Percentiles rank a stretch among this genome's conserved stretches.
Conservation (phyloP, 148 eudicot species). For the Chenopodium formosanum region DNA sequence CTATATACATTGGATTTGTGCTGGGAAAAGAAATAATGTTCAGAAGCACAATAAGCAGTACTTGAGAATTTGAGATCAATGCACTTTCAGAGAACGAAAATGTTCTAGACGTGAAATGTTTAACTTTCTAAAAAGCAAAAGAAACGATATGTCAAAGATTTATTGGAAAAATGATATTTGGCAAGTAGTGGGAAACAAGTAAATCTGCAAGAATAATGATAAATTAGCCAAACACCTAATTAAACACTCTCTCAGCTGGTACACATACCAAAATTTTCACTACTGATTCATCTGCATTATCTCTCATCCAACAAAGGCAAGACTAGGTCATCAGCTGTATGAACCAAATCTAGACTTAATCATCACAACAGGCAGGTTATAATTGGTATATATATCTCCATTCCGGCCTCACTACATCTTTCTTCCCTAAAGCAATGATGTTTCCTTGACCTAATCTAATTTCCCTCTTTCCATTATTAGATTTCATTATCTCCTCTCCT, state of each 20-base stretch:
- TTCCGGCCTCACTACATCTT: too few species aligned
- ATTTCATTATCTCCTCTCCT: not conserved
- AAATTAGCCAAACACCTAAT: not conserved
- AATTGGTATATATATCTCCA: not conserved
- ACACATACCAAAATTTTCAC: not conserved
- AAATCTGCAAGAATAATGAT: not conserved
- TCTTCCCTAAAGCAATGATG: too few species aligned
- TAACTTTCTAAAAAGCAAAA: not conserved
- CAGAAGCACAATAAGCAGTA: not conserved
- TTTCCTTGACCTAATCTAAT: too few species aligned
- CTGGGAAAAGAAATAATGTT: conserved; percentile 23
- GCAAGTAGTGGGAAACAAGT: not conserved
- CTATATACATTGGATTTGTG: conserved; percentile 50
- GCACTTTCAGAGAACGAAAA: not conserved
- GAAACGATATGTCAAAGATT: too few species aligned
- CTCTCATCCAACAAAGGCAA: too few species aligned
- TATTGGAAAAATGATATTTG: not conserved
- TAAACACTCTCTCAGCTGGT: not conserved
- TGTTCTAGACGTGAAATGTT: not conserved
- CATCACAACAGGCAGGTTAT: too few species aligned
- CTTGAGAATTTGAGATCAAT: not conserved
- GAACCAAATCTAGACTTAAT: not conserved
- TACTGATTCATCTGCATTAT: too few species aligned
- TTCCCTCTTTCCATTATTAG: not conserved
- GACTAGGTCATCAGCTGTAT: not conserved